phyloP scores from a whole-genome alignment of 306 rosid genomes.

The Dalbergia oliveri region DNA sequence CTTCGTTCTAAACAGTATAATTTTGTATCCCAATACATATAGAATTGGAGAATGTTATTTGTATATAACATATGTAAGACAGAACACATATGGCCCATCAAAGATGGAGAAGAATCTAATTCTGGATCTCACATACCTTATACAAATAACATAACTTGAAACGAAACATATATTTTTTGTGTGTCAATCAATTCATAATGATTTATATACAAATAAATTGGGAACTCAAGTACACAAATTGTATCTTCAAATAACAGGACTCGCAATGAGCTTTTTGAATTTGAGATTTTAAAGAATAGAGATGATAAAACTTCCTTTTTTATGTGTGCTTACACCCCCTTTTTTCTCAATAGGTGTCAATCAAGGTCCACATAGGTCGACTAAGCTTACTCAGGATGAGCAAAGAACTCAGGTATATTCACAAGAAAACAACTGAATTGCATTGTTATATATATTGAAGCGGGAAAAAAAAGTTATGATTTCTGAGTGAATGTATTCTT shows the following conservation, averaged over 20 bases:
- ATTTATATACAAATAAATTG: too few relatives aligned
- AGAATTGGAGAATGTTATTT: too few relatives aligned
- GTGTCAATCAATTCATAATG: too few relatives aligned
- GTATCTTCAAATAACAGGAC: too few relatives aligned
- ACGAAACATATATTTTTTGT: too few relatives aligned
- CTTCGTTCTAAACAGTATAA: background rate
- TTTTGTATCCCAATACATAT: background rate
- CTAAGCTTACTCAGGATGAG: slow-evolving; percentile 60
- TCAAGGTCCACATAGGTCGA: slow-evolving; percentile 70
- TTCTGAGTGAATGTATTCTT: slow-evolving; percentile 4
- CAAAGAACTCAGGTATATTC: slow-evolving; percentile 75
- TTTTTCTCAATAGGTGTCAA: slow-evolving; percentile 55
- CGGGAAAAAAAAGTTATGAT: background rate
- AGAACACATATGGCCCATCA: too few relatives aligned
- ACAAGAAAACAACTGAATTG: background rate
- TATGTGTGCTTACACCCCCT: background rate
- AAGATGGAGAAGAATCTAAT: too few relatives aligned
- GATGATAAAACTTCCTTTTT: background rate
- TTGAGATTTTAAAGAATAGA: slow-evolving; percentile 5
- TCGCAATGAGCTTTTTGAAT: too few relatives aligned
- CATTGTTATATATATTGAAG: background rate
- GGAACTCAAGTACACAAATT: too few relatives aligned
- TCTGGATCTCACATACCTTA: too few relatives aligned
- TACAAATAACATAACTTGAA: too few relatives aligned
- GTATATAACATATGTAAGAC: too few relatives aligned